Conservation (phyloP, 352 stramenopile genomes). For the Phytophthora pistaciae region DNA sequence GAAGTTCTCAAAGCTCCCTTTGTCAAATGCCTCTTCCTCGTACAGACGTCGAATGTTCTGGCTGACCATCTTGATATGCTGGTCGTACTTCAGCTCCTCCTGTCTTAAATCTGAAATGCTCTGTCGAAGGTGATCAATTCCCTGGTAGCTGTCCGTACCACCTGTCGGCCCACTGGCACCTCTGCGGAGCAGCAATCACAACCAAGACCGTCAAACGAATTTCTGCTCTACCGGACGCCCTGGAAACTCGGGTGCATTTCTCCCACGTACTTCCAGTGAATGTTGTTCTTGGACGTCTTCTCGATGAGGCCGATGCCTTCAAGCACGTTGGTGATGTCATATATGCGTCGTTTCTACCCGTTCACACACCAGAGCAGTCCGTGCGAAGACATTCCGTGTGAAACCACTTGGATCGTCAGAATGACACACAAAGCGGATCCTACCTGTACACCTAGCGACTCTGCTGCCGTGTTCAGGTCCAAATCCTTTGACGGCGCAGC, state of each 20-base stretch:
- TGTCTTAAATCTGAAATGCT: conserved; percentile 84
- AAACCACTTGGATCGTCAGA: background rate
- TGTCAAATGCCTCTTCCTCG: conserved; percentile 85
- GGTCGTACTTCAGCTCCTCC: conserved; percentile 86
- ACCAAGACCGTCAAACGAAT: conserved; percentile 1
- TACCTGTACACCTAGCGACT: conserved; percentile 84
- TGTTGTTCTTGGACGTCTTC: conserved; percentile 99
- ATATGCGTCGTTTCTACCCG: conserved; percentile 95
- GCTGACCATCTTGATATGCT: conserved; percentile 86
- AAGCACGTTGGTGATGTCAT: conserved; percentile 99
- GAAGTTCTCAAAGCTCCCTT: conserved; percentile 80
- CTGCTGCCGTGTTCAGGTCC: conserved; percentile 95
- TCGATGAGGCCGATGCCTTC: conserved; percentile 98
- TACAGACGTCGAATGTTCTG: conserved; percentile 86
- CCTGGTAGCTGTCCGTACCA: conserved; percentile 61
- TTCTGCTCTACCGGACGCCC: background rate
- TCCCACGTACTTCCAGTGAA: conserved; percentile 94
- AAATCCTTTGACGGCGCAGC: conserved; percentile 88
- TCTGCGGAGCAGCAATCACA: conserved; percentile 34
- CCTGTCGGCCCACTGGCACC: conserved; percentile 59
- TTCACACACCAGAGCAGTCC: background rate
- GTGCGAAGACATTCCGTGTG: background rate
- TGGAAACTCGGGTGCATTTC: background rate
- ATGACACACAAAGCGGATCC: background rate
- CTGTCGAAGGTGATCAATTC: conserved; percentile 78